Evolutionary conservation across 2,329 filamentous ascomycete genomes (phyloP).

Genomic region (Triangularia verruculosa): DNA sequence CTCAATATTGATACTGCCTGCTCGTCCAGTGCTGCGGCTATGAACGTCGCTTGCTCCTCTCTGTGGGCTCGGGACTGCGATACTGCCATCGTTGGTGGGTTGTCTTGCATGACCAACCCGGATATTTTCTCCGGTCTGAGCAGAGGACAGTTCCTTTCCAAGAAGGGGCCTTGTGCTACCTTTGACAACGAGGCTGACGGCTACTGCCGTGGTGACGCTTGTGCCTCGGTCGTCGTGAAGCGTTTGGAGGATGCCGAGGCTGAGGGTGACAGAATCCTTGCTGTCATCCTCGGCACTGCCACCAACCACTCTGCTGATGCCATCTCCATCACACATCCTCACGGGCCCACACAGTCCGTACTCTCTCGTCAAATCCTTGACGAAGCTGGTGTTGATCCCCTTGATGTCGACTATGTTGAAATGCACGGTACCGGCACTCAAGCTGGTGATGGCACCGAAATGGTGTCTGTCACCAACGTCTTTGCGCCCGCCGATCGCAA

Average conservation of each 20-base stretch:
- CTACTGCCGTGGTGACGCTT: conserved; percentile 76
- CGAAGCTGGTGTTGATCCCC: conserved; percentile 70
- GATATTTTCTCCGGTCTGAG: conserved; percentile 75
- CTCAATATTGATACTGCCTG: conserved; percentile 76
- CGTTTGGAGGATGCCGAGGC: conserved; percentile 72
- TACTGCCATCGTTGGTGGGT: conserved; percentile 74
- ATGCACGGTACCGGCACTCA: conserved; percentile 90
- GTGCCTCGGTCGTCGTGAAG: conserved; percentile 74
- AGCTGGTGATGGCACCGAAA: conserved; percentile 78
- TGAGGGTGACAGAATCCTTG: conserved; percentile 75
- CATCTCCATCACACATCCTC: conserved; percentile 80
- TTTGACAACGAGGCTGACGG: conserved; percentile 79
- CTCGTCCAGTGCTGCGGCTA: conserved; percentile 69
- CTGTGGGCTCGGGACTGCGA: conserved; percentile 75
- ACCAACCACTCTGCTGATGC: conserved; percentile 83
- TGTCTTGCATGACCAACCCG: conserved; percentile 76
- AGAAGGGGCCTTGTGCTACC: conserved; percentile 73
- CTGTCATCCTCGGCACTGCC: conserved; percentile 68
- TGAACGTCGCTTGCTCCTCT: conserved; percentile 69
- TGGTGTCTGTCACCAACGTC: conserved; percentile 66
- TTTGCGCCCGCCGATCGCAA: conserved; percentile 49
- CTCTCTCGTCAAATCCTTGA: conserved; percentile 69
- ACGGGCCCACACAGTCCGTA: conserved; percentile 70
- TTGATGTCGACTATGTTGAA: conserved; percentile 79
- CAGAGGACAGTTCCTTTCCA: conserved; percentile 74